phyloP scores from a whole-genome alignment of 345 rosid genomes.

The Lenwebbia sp. region DNA sequence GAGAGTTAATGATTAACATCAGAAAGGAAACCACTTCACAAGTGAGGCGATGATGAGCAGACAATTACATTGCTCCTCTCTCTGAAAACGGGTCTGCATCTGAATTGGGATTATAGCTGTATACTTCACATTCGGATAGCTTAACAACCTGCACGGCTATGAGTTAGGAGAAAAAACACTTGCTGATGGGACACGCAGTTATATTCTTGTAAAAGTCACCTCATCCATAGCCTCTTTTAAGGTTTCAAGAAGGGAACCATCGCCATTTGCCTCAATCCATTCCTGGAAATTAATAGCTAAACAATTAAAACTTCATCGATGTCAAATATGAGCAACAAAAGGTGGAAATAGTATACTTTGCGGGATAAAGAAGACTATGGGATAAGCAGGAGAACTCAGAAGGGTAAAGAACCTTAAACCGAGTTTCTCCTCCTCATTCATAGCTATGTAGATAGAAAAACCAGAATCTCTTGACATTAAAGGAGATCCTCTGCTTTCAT shows the following conservation, averaged over 20 bases:
- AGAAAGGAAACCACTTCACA: neutral
- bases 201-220: conserved; percentile 27
- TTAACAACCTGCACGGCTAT: conserved; percentile 63
- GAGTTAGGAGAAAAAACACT: conserved; percentile 1
- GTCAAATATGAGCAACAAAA: neutral
- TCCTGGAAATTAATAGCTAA: conserved; percentile 27
- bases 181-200: neutral
- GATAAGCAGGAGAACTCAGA: neutral
- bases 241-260: conserved; percentile 59
- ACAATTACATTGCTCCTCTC: conserved; percentile 63
- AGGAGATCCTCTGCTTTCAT: neutral
- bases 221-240: conserved; percentile 86
- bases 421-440: neutral
- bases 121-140: conserved; percentile 77
- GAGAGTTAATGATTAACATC: neutral
- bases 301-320: neutral
- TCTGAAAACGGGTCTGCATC: conserved; percentile 82
- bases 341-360: neutral
- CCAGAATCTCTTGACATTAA: neutral
- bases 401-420: neutral
- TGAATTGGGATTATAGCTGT: conserved; percentile 72
- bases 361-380: neutral
- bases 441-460: neutral
- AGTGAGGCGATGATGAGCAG: neutral
- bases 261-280: conserved; percentile 65